phyloP scores from a whole-genome alignment of 768 basidiomycete species.

The Hericium rajendrae region DNA sequence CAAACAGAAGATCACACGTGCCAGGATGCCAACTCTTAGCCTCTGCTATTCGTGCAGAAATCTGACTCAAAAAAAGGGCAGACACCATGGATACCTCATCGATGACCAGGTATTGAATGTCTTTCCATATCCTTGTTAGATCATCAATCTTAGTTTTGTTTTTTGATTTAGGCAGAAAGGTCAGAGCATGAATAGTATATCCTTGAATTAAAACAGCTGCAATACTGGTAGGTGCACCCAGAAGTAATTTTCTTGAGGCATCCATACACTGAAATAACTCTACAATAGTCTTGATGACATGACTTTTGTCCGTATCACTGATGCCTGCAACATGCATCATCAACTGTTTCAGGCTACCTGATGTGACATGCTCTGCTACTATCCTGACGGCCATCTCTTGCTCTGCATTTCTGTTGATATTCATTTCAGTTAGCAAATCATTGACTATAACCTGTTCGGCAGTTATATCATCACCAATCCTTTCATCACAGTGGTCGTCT shows the following conservation, averaged over 20 bases:
- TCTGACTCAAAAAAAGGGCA: conserved; percentile 13
- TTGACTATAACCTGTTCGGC: neutral
- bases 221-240: conserved; percentile 21
- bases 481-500: neutral
- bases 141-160: neutral
- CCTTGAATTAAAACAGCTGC: conserved; percentile 21
- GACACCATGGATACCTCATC: conserved; percentile 18
- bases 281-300: conserved; percentile 18
- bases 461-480: neutral
- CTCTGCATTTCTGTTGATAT: neutral
- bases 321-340: neutral
- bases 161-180: conserved; percentile 6
- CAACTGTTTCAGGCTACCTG: neutral
- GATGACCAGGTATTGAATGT: neutral
- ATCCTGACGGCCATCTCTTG: neutral
- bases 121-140: conserved; percentile 10
- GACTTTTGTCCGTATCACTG: conserved; percentile 1
- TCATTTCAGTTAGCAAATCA: no score
- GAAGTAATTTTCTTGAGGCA: conserved; percentile 7
- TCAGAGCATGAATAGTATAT: conserved; percentile 21
- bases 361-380: neutral
- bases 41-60: conserved; percentile 15
- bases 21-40: conserved; percentile 11
- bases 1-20: neutral
- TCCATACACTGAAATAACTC: conserved; percentile 8